Percentiles rank a stretch among this genome's conserved stretches.
phyloP scores from a whole-genome alignment of 805 yeast species.

The Saccharomycopsis malanga region DNA sequence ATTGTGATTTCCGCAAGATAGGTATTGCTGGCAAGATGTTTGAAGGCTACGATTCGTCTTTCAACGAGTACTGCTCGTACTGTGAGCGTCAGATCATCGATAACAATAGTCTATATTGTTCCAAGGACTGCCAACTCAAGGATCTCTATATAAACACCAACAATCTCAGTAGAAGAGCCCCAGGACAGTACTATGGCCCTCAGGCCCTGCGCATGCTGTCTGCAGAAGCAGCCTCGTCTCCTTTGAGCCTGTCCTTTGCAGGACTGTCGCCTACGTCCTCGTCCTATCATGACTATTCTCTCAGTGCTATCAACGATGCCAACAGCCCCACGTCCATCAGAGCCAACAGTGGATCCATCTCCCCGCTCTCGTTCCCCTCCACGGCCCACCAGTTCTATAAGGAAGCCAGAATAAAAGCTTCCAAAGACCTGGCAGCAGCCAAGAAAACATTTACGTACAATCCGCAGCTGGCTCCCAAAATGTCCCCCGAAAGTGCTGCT shows the following conservation, averaged over 20 bases:
- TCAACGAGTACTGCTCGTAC: slow-evolving; percentile 16
- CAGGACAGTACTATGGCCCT: slow-evolving; percentile 6
- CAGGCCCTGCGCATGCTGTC: background rate
- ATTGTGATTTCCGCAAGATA: too few species aligned
- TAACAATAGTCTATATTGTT: slow-evolving; percentile 11
- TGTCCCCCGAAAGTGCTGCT: slow-evolving; percentile 5
- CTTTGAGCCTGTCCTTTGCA: too few species aligned
- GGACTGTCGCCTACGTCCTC: background rate
- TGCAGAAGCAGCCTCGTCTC: background rate
- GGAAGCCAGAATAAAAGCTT: background rate
- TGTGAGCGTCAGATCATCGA: slow-evolving; percentile 10
- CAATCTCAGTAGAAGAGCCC: slow-evolving; percentile 2
- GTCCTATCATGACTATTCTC: slow-evolving; percentile 13
- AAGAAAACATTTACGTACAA: background rate
- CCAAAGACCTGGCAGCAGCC: background rate
- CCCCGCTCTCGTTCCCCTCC: slow-evolving; percentile 3
- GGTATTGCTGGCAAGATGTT: too few species aligned
- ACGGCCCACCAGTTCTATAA: slow-evolving; percentile 4
- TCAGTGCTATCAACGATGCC: slow-evolving; percentile 11
- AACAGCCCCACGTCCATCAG: slow-evolving; percentile 10
- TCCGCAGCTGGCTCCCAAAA: slow-evolving; percentile 1
- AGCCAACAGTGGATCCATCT: slow-evolving; percentile 7
- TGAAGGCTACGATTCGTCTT: slow-evolving; percentile 11
- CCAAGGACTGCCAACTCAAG: slow-evolving; percentile 10
- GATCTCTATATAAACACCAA: slow-evolving; percentile 14